Base-by-base conservation (phyloP, 148 eudicot genomes). In the Rhododendron mucronatum region DNA sequence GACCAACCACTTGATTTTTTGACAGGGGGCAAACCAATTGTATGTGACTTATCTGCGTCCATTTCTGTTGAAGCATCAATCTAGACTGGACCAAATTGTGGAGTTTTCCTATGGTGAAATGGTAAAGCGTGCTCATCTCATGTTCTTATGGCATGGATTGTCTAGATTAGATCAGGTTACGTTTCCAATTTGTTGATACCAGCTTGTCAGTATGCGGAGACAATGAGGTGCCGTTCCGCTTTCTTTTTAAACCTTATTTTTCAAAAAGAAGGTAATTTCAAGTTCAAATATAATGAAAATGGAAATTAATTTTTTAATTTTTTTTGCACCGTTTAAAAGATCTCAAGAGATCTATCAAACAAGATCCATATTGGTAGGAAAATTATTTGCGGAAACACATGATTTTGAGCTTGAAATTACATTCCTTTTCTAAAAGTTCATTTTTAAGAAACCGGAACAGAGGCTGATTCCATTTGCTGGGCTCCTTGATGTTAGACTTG, bases 11-110 rank as follows among this genome's bases (percentile, higher is more conserved):
- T 57, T 82, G 18, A 50, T 61, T 55, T 37, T 82, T 86, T 91
- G 59, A 91, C 95, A 97, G 99, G 99, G 99, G 77, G 97, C 99
- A 79, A 88, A 81, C 83, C 92, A 90, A 81, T 84, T 95, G 78
- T 97, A 97, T 86, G 89, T 73, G 87, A 92, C 90, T 84, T 88
- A 93, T 87, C 81, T 97, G 85, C 95, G 96, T 45, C 98, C 99
- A 35, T 95, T 97, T 90, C 91, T 97, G 53, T 85, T 89, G 91
- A 94, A 88, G 90, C 98, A 97, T 93, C 98, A 97, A 89, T 91
- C 86, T 75, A 93, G 90, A 85, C 94, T 97, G 45, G 99, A 97
- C 89, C 92, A 90, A 61, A 50, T 93, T 74, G 92, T 93, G 88
- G 94, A 88, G 65, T 30, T 91, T 81, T n/a, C 92, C 50, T 93